phyloP scores from a whole-genome alignment of 495 filamentous ascomycete genomes.

The Aspergillus bridgeri region DNA sequence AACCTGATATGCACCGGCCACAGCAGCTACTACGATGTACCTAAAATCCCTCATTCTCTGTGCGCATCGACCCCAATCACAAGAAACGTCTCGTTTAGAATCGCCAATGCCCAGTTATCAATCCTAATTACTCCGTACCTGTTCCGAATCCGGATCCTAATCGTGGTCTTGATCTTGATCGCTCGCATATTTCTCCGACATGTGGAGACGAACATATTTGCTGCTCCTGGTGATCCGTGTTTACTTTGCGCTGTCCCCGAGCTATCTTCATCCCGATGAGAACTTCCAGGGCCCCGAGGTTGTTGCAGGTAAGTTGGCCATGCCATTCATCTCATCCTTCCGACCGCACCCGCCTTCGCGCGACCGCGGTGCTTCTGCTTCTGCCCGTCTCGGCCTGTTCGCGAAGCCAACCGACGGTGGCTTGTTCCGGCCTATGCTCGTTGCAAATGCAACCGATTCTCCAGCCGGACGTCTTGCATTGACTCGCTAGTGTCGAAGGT shows the following conservation, averaged over 20 bases:
- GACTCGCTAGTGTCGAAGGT: slow-evolving; percentile 49
- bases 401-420: neutral
- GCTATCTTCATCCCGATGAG: slow-evolving; percentile 97
- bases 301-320: slow-evolving; percentile 72
- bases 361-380: slow-evolving; percentile 4
- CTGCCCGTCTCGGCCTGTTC: neutral
- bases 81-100: neutral
- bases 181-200: slow-evolving; percentile 31
- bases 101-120: neutral
- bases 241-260: slow-evolving; percentile 90
- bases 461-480: slow-evolving; percentile 11
- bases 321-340: neutral
- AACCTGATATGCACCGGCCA: neutral
- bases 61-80: neutral
- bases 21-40: slow-evolving; percentile 4
- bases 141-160: neutral
- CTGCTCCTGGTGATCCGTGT: slow-evolving; percentile 80
- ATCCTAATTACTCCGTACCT: too few relatives aligned
- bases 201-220: slow-evolving; percentile 92
- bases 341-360: neutral
- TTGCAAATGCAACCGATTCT: neutral
- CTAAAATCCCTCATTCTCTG: neutral
- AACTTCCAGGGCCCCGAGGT: slow-evolving; percentile 98
- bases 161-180: slow-evolving; percentile 3
- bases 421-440: neutral